These are phyloP conservation scores for Erucastrum elatum DNA, from an alignment of 345 rosid species.

Conservation along the genomic window DNA sequence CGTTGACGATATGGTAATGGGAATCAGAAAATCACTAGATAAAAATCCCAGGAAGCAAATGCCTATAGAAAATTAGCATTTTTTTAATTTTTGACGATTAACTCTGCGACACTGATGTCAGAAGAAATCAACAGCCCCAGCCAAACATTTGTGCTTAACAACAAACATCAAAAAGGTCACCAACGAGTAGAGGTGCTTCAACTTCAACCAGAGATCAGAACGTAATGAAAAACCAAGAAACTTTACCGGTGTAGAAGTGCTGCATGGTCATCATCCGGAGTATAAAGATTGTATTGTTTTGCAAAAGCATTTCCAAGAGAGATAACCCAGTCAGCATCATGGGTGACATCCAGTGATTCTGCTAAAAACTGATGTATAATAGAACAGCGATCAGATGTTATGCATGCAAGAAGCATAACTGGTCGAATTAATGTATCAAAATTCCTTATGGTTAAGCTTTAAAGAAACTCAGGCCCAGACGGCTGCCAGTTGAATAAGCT, in stretches of 20 bases:
- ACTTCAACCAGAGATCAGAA: constrained; percentile 23
- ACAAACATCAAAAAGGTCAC: constrained; percentile 11
- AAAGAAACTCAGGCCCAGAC: not conserved
- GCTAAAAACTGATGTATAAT: constrained; percentile 81
- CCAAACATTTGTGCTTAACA: not conserved
- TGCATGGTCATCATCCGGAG: constrained; percentile 80
- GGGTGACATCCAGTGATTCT: constrained; percentile 94
- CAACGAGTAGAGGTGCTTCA: constrained; percentile 5
- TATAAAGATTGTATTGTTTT: constrained; percentile 73
- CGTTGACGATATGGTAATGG: not conserved
- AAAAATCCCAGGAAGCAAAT: not conserved
- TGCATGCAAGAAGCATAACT: constrained; percentile 12
- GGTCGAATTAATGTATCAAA: not conserved
- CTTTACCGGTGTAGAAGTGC: constrained; percentile 87
- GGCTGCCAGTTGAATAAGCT: constrained; percentile 35
- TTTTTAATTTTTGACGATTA: not conserved
- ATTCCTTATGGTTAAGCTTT: not conserved
- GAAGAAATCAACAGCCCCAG: constrained; percentile 23
- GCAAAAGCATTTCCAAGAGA: constrained; percentile 89
- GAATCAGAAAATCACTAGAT: constrained; percentile 4
- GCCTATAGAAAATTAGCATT: not conserved
- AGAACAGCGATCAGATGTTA: constrained; percentile 22
- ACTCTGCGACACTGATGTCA: not conserved
- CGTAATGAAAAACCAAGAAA: constrained; percentile 11
- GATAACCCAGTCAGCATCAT: constrained; percentile 77